These are phyloP conservation scores for Ustilago xerochloae DNA, from an alignment of 1,284 basidiomycete genomes.

Conservation along the genomic window DNA sequence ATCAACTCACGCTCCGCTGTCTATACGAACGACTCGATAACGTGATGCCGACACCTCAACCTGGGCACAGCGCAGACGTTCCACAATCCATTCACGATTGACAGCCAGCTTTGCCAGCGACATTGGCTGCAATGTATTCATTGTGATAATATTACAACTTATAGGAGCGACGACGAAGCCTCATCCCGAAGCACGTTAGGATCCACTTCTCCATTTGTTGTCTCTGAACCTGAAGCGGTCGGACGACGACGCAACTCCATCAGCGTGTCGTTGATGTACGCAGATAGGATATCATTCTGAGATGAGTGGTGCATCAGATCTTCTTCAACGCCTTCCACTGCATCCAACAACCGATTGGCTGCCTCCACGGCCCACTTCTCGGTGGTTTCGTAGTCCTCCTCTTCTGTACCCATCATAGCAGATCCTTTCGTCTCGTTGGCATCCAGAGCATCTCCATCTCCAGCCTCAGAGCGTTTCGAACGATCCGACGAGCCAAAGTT, in stretches of 20 bases:
- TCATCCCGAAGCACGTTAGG: conserved; percentile 5
- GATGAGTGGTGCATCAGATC: conserved; percentile 53
- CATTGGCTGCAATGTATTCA: not conserved
- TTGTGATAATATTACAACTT: not conserved
- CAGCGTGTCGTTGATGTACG: conserved; percentile 61
- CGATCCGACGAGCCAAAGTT: conserved; percentile 42
- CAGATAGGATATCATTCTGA: conserved; percentile 63
- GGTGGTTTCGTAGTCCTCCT: conserved; percentile 32
- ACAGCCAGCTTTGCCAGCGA: not conserved
- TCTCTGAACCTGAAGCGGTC: not conserved
- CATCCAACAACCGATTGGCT: conserved; percentile 55
- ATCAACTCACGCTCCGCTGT: not conserved
- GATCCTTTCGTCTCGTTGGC: not conserved
- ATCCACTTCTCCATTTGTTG: conserved; percentile 6
- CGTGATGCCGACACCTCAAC: too few relatives aligned
- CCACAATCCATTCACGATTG: too few relatives aligned
- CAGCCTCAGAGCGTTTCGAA: not conserved
- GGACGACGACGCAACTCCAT: conserved; percentile 50
- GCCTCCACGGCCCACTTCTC: conserved; percentile 50
- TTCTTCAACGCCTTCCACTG: conserved; percentile 53
- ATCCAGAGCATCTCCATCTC: conserved; percentile 1
- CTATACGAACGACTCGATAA: too few relatives aligned
- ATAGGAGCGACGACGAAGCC: not conserved
- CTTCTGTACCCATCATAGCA: conserved; percentile 2
- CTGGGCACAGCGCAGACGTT: too few relatives aligned